A percentile compares a stretch with the other conserved stretches of the same genome.
Evolutionary conservation across 2,329 filamentous ascomycete species (phyloP).

Genomic region (Botrytis fabae): DNA sequence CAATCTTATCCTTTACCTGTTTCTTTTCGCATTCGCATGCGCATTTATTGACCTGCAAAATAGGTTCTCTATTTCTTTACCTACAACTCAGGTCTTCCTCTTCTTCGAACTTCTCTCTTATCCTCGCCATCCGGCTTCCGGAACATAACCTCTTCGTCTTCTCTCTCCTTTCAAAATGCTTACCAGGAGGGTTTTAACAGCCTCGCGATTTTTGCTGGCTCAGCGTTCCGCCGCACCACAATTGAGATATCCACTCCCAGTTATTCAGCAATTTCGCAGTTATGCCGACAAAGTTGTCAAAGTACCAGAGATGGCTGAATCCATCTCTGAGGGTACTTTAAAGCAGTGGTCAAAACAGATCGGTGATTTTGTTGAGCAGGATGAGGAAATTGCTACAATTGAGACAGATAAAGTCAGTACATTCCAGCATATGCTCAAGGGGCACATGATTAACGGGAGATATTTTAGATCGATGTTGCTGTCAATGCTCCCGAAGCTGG

Average conservation of each 20-base stretch:
- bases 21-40: conserved; percentile 22
- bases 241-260: conserved; percentile 46
- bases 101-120: conserved; percentile 22
- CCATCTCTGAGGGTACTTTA: conserved; percentile 93
- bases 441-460: background rate
- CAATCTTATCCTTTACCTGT: conserved; percentile 13
- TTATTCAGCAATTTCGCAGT: conserved; percentile 55
- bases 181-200: conserved; percentile 39
- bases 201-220: conserved; percentile 40
- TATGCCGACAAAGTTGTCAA: conserved; percentile 85
- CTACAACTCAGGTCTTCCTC: conserved; percentile 10
- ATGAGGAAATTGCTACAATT: conserved; percentile 98
- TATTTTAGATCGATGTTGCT: conserved; percentile 81
- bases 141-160: conserved; percentile 24
- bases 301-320: conserved; percentile 97
- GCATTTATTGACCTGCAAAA: conserved; percentile 1
- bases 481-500: conserved; percentile 93
- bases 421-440: background rate
- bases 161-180: conserved; percentile 35
- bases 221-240: conserved; percentile 33
- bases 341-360: conserved; percentile 93
- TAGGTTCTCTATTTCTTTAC: conserved; percentile 7
- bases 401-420: conserved; percentile 89
- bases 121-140: conserved; percentile 28
- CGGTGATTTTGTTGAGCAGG: conserved; percentile 90